Percentiles rank a stretch among this genome's conserved stretches.
phyloP scores from a whole-genome alignment of 2,329 filamentous ascomycete species.

The Fusarium sp. region DNA sequence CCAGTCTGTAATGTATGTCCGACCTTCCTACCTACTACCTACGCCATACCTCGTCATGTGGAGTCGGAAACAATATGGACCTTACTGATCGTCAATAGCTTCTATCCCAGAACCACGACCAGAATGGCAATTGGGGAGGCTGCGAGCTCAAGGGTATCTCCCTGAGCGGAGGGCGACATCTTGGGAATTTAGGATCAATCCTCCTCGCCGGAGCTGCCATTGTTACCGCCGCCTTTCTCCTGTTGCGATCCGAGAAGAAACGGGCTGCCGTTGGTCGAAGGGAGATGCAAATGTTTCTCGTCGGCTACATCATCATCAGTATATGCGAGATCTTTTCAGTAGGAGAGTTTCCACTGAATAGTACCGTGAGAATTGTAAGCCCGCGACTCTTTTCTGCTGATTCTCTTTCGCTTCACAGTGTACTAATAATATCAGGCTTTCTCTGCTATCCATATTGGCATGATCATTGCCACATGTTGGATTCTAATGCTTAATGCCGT shows the following conservation, averaged over 20 bases:
- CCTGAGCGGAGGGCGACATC: slow-evolving; percentile 69
- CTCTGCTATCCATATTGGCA: slow-evolving; percentile 87
- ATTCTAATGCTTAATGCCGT: slow-evolving; percentile 90
- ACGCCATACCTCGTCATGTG: slow-evolving; percentile 20
- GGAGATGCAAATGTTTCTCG: slow-evolving; percentile 95
- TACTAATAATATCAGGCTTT: slow-evolving; percentile 70
- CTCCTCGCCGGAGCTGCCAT: slow-evolving; percentile 83
- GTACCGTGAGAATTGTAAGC: slow-evolving; percentile 76
- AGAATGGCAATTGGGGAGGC: slow-evolving; percentile 69
- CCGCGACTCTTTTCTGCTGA: neutral
- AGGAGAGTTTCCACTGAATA: slow-evolving; percentile 82
- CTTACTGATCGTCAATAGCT: slow-evolving; percentile 43
- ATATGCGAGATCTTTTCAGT: slow-evolving; percentile 98
- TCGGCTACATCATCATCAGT: slow-evolving; percentile 85
- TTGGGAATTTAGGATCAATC: slow-evolving; percentile 95
- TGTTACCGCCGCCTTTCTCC: slow-evolving; percentile 68
- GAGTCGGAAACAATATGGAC: slow-evolving; percentile 30
- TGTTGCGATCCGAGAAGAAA: slow-evolving; percentile 87
- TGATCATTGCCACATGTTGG: slow-evolving; percentile 90
- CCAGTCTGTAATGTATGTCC: slow-evolving; percentile 83
- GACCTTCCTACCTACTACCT: slow-evolving; percentile 1
- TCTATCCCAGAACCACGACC: slow-evolving; percentile 69
- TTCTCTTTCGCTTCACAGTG: neutral
- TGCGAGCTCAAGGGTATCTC: slow-evolving; percentile 81
- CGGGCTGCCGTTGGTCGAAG: slow-evolving; percentile 92